These are phyloP conservation scores for Metschnikowia lachancei DNA, from an alignment of 805 yeast species.

Conservation along the genomic window DNA sequence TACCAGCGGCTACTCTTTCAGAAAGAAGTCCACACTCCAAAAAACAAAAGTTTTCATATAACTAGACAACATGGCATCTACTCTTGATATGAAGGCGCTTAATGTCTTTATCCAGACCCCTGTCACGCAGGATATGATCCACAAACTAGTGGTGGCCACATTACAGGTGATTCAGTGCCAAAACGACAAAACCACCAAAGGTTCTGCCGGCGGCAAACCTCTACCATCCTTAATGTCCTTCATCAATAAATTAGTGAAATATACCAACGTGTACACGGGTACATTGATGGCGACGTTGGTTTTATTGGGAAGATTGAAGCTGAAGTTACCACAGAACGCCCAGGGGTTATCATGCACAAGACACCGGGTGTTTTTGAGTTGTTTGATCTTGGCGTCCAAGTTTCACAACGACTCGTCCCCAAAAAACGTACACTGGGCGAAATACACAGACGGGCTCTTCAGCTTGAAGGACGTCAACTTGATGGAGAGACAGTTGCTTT, in stretches of 20 bases:
- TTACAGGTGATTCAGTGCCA: slow-evolving; percentile 66
- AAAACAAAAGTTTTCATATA: neutral
- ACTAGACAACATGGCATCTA: slow-evolving; percentile 18
- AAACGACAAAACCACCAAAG: slow-evolving; percentile 32
- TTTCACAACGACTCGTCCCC: slow-evolving; percentile 78
- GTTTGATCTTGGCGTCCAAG: slow-evolving; percentile 70
- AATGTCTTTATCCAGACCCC: slow-evolving; percentile 60
- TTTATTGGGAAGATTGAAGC: slow-evolving; percentile 59
- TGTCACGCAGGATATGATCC: slow-evolving; percentile 72
- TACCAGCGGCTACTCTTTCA: neutral
- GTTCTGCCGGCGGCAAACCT: slow-evolving; percentile 35
- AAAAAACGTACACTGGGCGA: slow-evolving; percentile 76
- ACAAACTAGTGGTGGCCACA: slow-evolving; percentile 62
- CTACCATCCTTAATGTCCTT: slow-evolving; percentile 74
- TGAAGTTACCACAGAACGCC: slow-evolving; percentile 65
- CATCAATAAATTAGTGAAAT: slow-evolving; percentile 65
- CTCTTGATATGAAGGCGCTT: slow-evolving; percentile 50
- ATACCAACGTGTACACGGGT: slow-evolving; percentile 78
- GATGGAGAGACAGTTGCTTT: slow-evolving; percentile 76
- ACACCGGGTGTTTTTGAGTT: slow-evolving; percentile 73
- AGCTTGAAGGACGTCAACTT: slow-evolving; percentile 65
- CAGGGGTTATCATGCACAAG: slow-evolving; percentile 77
- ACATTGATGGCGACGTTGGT: slow-evolving; percentile 71
- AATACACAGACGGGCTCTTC: slow-evolving; percentile 73
- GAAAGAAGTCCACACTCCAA: neutral